Conservation (phyloP, 495 filamentous ascomycete genomes). For the Zalerion maritima region DNA sequence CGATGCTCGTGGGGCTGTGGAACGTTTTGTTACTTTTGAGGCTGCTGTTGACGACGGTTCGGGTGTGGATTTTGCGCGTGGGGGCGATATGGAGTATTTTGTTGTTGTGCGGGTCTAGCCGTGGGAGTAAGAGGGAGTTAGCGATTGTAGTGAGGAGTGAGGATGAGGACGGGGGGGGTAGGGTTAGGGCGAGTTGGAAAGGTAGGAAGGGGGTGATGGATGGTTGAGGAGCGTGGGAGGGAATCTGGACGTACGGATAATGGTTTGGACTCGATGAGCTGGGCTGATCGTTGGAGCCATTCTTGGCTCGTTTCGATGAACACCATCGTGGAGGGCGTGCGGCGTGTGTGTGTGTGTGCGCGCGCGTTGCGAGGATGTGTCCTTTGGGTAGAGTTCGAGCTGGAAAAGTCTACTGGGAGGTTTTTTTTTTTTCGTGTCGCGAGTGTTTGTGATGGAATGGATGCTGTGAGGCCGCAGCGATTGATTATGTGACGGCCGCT, state of each 20-base stretch:
- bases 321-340: constrained; percentile 23
- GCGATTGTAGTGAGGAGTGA: constrained; percentile 5
- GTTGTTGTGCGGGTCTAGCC: constrained; percentile 69
- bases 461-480: too few relatives aligned
- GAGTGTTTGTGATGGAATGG: constrained; percentile 3
- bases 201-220: neutral
- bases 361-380: neutral
- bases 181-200: neutral
- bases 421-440: constrained; percentile 7
- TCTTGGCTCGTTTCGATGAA: constrained; percentile 38
- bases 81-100: constrained; percentile 58
- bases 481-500: too few relatives aligned
- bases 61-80: constrained; percentile 16
- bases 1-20: constrained; percentile 36
- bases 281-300: constrained; percentile 34
- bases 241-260: constrained; percentile 21
- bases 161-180: constrained; percentile 3
- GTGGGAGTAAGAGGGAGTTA: constrained; percentile 6
- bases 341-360: neutral
- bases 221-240: constrained; percentile 1
- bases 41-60: constrained; percentile 16
- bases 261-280: constrained; percentile 33
- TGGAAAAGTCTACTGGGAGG: too few relatives aligned
- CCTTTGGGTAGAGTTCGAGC: too few relatives aligned
- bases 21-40: constrained; percentile 13